These are phyloP conservation scores for Oryza meyeriana DNA, from an alignment of 176 grass and related monocot genomes.

Conservation along the genomic window DNA sequence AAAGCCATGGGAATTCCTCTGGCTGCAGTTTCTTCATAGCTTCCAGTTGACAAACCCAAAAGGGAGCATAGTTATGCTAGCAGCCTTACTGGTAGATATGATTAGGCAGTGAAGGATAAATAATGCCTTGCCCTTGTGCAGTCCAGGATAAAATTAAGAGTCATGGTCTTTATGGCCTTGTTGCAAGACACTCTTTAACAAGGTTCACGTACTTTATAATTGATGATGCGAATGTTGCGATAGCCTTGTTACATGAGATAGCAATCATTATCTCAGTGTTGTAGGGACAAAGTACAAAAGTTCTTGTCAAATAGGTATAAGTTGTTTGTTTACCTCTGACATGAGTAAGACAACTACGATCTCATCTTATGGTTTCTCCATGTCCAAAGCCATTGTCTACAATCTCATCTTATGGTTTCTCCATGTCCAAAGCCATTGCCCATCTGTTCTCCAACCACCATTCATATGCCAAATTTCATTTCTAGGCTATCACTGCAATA, in stretches of 20 bases:
- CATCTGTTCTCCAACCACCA: not conserved
- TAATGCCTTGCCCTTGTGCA: not conserved
- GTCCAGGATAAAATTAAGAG: not conserved
- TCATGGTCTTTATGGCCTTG: not conserved
- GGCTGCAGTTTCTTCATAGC: not conserved
- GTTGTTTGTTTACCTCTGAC: conserved; percentile 5
- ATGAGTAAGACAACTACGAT: not conserved
- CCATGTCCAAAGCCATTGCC: not conserved
- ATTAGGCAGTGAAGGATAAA: not conserved
- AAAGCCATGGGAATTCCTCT: not conserved
- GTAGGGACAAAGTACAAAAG: not conserved
- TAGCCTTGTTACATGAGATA: not conserved
- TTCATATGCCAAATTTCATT: conserved; percentile 16
- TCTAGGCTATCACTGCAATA: not conserved
- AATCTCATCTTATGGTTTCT: not conserved
- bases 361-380: not conserved
- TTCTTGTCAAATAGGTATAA: not conserved
- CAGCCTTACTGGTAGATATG: not conserved
- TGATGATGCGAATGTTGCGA: not conserved
- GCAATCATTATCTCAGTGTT: not conserved
- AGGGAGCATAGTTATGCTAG: not conserved
- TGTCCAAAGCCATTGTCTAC: not conserved
- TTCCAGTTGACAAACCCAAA: not conserved
- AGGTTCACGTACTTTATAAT: not conserved
- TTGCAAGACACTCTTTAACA: not conserved